These are phyloP conservation scores for Adansonia gregorii DNA, from an alignment of 441 rosid species.

Conservation along the genomic window DNA sequence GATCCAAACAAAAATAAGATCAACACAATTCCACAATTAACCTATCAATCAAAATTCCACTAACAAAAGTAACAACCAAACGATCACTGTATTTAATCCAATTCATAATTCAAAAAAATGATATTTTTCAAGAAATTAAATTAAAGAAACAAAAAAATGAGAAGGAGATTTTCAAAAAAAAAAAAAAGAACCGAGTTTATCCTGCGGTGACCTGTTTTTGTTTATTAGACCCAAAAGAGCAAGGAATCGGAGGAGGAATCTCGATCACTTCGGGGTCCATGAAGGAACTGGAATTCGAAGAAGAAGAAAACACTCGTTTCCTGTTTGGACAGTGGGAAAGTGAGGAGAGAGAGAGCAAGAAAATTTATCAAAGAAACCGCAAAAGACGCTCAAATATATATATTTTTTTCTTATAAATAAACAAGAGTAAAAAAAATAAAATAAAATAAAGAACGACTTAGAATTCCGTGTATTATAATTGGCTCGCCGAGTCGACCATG, in stretches of 20 bases:
- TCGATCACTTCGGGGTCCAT: conserved; percentile 67
- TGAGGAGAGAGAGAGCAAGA: conserved; percentile 16
- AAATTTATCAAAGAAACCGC: conserved; percentile 6
- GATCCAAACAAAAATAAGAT: background rate
- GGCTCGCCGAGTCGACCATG: background rate
- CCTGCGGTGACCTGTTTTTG: conserved; percentile 49
- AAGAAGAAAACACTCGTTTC: conserved; percentile 32
- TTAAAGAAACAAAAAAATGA: background rate
- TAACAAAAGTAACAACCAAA: background rate
- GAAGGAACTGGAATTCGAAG: conserved; percentile 17
- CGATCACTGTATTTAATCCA: conserved; percentile 11
- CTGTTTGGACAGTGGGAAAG: conserved; percentile 40
- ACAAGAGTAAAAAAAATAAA: background rate
- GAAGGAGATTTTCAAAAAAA: conserved; percentile 3
- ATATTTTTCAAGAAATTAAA: background rate
- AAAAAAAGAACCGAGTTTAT: background rate
- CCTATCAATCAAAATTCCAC: conserved; percentile 7
- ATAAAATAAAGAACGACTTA: conserved; percentile 20
- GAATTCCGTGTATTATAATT: conserved; percentile 23
- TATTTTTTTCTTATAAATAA: background rate
- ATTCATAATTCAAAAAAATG: background rate
- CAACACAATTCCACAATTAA: background rate
- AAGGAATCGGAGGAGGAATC: conserved; percentile 48
- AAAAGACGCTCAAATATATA: conserved; percentile 15
- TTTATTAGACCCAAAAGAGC: conserved; percentile 41